Evolutionary conservation across 257 asterid species (phyloP).

Genomic region (Solanum dulcamara): DNA sequence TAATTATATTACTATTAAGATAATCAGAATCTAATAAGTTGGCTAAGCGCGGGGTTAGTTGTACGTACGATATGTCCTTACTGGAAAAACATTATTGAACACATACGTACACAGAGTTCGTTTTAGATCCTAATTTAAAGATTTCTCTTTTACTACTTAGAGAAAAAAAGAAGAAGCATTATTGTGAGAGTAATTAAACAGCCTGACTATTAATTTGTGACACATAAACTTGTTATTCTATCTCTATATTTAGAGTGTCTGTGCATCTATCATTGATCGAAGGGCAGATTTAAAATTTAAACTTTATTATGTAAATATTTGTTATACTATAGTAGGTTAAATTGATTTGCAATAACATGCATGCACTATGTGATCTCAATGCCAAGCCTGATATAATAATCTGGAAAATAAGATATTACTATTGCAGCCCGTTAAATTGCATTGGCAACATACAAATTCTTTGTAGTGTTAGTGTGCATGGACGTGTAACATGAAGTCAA

Average conservation of each 20-base stretch:
- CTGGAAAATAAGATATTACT: not conserved
- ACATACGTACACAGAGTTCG: not conserved
- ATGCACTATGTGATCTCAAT: not conserved
- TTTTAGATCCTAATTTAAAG: not conserved
- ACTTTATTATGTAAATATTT: not conserved
- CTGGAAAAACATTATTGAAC: not conserved
- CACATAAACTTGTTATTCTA: not conserved
- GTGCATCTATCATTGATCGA: not conserved
- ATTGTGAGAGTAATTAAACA: not conserved
- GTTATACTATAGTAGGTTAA: not conserved
- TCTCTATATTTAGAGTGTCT: not conserved
- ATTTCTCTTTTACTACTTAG: not conserved
- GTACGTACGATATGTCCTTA: not conserved
- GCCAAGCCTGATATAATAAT: not conserved
- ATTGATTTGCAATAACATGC: not conserved
- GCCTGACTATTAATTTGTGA: not conserved
- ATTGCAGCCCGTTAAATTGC: not conserved
- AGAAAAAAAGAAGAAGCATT: not conserved
- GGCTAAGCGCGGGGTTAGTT: not conserved
- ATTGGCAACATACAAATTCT: not conserved
- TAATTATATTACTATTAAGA: not conserved
- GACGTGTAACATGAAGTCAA: not conserved
- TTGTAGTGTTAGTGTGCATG: not conserved
- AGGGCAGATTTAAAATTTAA: not conserved
- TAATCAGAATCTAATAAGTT: not conserved